Evolutionary conservation across 2,329 filamentous ascomycete species (phyloP).

Genomic region (Shiraia bambusicola): DNA sequence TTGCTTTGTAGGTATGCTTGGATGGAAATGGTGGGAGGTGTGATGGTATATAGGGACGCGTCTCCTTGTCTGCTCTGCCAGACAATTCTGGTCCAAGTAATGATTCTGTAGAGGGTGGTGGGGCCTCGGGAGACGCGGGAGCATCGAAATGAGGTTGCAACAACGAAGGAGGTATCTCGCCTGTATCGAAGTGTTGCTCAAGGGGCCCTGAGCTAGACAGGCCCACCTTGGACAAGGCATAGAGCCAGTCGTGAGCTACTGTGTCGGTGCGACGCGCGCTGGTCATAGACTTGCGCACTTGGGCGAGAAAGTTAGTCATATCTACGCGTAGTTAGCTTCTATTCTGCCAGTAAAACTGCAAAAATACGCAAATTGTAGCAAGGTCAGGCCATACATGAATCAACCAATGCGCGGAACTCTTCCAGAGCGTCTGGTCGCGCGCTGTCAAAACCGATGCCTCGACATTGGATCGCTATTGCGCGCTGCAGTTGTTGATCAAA

Average conservation of each 20-base stretch:
- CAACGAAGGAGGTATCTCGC: slow-evolving; percentile 38
- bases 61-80: slow-evolving; percentile 49
- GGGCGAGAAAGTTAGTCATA: slow-evolving; percentile 56
- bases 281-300: slow-evolving; percentile 60
- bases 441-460: slow-evolving; percentile 56
- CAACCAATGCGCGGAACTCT: slow-evolving; percentile 55
- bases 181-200: slow-evolving; percentile 45
- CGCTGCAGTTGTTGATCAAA: slow-evolving; percentile 58
- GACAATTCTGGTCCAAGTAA: slow-evolving; percentile 57
- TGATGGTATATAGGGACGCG: slow-evolving; percentile 57
- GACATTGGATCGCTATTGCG: slow-evolving; percentile 56
- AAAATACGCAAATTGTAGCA: slow-evolving; percentile 7
- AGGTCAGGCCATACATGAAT: slow-evolving; percentile 57
- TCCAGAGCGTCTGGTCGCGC: slow-evolving; percentile 59
- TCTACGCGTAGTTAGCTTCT: slow-evolving; percentile 44
- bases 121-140: slow-evolving; percentile 43
- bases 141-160: slow-evolving; percentile 46
- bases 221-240: slow-evolving; percentile 49
- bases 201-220: slow-evolving; percentile 45
- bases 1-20: slow-evolving; percentile 64
- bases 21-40: slow-evolving; percentile 65
- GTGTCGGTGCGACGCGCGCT: slow-evolving; percentile 57
- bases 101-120: slow-evolving; percentile 48
- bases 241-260: slow-evolving; percentile 61
- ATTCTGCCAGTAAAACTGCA: neutral